phyloP scores from a whole-genome alignment of 192 early-diverging fungal species.

The Physocladia obscura region DNA sequence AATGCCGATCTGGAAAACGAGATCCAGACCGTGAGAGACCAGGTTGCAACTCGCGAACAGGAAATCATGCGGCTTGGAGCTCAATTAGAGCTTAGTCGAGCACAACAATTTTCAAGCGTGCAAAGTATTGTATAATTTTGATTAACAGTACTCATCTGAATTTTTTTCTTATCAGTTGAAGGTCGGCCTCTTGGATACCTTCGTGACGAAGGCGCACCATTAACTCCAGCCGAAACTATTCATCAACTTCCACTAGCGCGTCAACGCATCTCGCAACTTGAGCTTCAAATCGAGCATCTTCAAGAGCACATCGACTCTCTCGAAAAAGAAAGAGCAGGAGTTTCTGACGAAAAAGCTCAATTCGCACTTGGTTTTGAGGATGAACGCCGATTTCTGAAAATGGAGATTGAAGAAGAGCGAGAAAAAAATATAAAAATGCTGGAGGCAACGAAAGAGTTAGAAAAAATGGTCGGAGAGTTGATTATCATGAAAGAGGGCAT shows the following conservation, averaged over 20 bases:
- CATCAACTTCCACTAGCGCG: constrained; percentile 44
- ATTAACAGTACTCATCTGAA: background rate
- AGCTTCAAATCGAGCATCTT: constrained; percentile 51
- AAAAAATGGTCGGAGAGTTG: constrained; percentile 34
- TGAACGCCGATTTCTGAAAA: constrained; percentile 17
- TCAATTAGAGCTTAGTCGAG: constrained; percentile 46
- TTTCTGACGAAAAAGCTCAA: constrained; percentile 9
- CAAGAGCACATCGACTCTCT: constrained; percentile 54
- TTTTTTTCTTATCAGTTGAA: constrained; percentile 3
- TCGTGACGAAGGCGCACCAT: constrained; percentile 20
- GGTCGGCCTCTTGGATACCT: background rate
- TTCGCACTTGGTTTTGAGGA: constrained; percentile 27
- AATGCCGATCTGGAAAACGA: constrained; percentile 49
- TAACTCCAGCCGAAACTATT: constrained; percentile 15
- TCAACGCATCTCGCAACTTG: constrained; percentile 53
- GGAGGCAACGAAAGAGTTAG: background rate
- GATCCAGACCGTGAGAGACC: constrained; percentile 38
- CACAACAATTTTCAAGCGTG: constrained; percentile 48
- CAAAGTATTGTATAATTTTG: constrained; percentile 9
- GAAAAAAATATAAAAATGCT: constrained; percentile 2
- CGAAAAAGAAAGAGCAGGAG: constrained; percentile 34
- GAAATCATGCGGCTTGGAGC: constrained; percentile 51
- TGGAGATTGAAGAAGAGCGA: constrained; percentile 14
- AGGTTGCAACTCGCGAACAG: constrained; percentile 47
- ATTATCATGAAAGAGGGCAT: constrained; percentile 29